phyloP scores from a whole-genome alignment of 2,329 filamentous ascomycete genomes.

The Aspergillus sp. region DNA sequence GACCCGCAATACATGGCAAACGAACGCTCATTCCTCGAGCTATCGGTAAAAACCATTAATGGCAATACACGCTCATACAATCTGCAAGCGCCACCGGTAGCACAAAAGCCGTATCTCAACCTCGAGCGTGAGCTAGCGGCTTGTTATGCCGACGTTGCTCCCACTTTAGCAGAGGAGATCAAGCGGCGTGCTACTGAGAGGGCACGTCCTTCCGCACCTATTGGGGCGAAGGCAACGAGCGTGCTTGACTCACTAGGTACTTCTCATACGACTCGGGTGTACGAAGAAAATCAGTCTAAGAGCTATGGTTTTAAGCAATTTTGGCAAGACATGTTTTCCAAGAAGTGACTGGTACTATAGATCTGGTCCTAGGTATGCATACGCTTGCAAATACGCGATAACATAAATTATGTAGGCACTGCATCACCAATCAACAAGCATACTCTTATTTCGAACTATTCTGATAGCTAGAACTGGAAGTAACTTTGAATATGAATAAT shows the following conservation, averaged over 20 bases:
- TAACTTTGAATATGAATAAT: neutral
- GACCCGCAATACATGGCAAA: conserved; percentile 72
- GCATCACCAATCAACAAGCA: neutral
- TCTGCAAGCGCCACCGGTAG: conserved; percentile 85
- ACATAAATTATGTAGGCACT: neutral
- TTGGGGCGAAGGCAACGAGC: conserved; percentile 40
- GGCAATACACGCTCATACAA: conserved; percentile 83
- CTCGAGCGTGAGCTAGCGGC: conserved; percentile 76
- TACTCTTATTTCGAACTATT: neutral
- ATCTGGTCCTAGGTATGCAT: no score
- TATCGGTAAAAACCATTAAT: conserved; percentile 78
- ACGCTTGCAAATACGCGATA: neutral
- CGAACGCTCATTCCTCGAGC: conserved; percentile 72
- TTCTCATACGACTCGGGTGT: conserved; percentile 56
- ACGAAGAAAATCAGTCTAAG: conserved; percentile 71
- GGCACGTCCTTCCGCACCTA: conserved; percentile 39
- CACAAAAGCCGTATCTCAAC: conserved; percentile 88
- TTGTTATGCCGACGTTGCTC: conserved; percentile 86
- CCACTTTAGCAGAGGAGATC: conserved; percentile 70
- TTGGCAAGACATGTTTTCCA: conserved; percentile 75
- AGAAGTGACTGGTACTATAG: conserved; percentile 10
- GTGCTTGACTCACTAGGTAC: conserved; percentile 62
- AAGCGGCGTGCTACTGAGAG: conserved; percentile 61
- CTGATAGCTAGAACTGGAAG: neutral
- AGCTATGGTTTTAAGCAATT: conserved; percentile 83